Percentiles rank a stretch among this genome's conserved stretches.
phyloP scores from a whole-genome alignment of 2,329 filamentous ascomycete species.

The Fusarium buharicum region DNA sequence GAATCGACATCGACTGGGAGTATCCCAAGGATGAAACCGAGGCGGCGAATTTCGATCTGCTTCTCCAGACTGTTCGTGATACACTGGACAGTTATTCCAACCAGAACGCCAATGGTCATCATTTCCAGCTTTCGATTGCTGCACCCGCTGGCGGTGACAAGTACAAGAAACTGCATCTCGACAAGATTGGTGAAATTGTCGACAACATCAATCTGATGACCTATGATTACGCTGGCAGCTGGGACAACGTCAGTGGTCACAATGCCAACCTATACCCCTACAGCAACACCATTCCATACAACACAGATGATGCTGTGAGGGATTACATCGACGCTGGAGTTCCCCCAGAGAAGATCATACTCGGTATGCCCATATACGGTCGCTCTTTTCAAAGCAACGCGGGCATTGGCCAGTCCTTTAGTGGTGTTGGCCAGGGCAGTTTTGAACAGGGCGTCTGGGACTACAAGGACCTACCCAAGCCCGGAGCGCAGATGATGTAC shows the following conservation, averaged over 20 bases:
- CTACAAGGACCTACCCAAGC: slow-evolving; percentile 32
- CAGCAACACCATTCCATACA: slow-evolving; percentile 10
- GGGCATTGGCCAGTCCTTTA: slow-evolving; percentile 26
- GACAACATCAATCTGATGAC: slow-evolving; percentile 35
- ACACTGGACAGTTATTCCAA: slow-evolving; percentile 21
- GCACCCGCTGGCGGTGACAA: slow-evolving; percentile 22
- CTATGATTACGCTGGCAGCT: slow-evolving; percentile 31
- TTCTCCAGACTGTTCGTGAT: slow-evolving; percentile 28
- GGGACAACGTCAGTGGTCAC: slow-evolving; percentile 45
- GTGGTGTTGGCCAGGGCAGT: slow-evolving; percentile 27
- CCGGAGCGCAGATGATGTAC: slow-evolving; percentile 20
- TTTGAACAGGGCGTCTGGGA: slow-evolving; percentile 34
- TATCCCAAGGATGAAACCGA: slow-evolving; percentile 23
- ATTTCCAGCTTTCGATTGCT: slow-evolving; percentile 29
- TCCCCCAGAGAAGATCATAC: slow-evolving; percentile 22
- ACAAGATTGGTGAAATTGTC: slow-evolving; percentile 8
- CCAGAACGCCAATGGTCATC: slow-evolving; percentile 12
- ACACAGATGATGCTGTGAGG: slow-evolving; percentile 19
- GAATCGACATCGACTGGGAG: slow-evolving; percentile 35
- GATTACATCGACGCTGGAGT: slow-evolving; percentile 26
- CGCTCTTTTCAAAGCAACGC: slow-evolving; percentile 29
- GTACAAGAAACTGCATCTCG: slow-evolving; percentile 29
- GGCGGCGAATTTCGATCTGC: slow-evolving; percentile 26
- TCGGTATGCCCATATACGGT: slow-evolving; percentile 35
- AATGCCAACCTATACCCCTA: slow-evolving; percentile 54